Evolutionary conservation across 2,329 filamentous ascomycete species (phyloP).

Genomic region (Atkinsonella hypoxylon): DNA sequence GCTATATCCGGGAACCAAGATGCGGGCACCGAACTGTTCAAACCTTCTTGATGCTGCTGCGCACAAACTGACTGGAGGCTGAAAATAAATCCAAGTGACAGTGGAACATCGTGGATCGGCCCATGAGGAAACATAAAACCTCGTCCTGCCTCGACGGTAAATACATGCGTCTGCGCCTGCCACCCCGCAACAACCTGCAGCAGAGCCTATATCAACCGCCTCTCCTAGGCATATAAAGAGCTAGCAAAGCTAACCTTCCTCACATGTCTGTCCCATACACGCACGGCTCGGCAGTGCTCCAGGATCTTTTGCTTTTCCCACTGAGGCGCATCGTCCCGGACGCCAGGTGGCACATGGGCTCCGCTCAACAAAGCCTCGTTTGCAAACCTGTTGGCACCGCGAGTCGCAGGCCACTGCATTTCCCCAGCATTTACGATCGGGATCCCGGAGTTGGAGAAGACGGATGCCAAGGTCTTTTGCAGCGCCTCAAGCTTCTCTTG

Average conservation of each 20-base stretch:
- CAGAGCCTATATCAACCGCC: neutral
- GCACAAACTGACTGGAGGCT: neutral
- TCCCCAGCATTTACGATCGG: neutral
- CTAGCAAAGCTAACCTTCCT: neutral
- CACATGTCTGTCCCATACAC: neutral
- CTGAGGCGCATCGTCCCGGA: too few species aligned
- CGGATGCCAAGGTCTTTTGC: neutral
- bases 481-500: neutral
- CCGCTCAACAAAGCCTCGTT: neutral
- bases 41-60: neutral
- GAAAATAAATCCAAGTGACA: neutral
- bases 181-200: too few species aligned
- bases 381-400: neutral
- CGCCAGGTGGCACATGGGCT: neutral
- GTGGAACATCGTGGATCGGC: neutral
- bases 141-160: neutral
- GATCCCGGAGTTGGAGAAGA: neutral
- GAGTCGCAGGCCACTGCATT: neutral
- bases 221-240: neutral
- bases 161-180: neutral
- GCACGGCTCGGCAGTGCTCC: neutral
- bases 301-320: neutral
- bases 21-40: too few species aligned
- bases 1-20: too few species aligned
- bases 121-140: neutral